These are phyloP conservation scores for Akanthomyces uredinophilus DNA, from an alignment of 2,329 filamentous ascomycete species.

Conservation along the genomic window DNA sequence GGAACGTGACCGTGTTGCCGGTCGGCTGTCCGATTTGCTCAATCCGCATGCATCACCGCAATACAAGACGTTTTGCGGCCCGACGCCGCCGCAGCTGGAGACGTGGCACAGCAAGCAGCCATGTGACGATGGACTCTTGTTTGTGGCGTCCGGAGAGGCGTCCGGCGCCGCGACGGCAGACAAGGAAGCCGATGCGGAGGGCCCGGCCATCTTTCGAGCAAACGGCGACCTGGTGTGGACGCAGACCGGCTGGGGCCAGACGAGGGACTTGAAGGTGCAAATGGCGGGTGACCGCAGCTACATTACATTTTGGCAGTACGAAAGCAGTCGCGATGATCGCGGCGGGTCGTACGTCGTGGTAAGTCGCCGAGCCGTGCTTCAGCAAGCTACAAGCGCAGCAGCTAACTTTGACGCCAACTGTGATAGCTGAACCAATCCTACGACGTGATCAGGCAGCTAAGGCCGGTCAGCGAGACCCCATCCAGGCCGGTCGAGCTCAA, in stretches of 20 bases:
- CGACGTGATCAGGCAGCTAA: conserved; percentile 23
- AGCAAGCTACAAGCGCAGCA: not conserved
- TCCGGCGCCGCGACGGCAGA: not conserved
- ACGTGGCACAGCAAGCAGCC: conserved; percentile 23
- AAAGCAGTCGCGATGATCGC: conserved; percentile 42
- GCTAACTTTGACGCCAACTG: not conserved
- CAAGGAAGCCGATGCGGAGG: conserved; percentile 24
- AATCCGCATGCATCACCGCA: not conserved
- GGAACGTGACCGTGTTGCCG: not conserved
- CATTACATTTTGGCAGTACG: conserved; percentile 31
- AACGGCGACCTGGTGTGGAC: conserved; percentile 43
- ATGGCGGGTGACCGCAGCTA: conserved; percentile 15
- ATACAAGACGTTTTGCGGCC: conserved; percentile 8
- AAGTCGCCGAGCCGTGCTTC: conserved; percentile 9
- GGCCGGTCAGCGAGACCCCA: conserved; percentile 20
- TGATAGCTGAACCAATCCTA: conserved; percentile 28
- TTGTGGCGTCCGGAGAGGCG: conserved; percentile 34
- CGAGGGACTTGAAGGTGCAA: conserved; percentile 25
- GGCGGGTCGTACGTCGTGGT: conserved; percentile 43
- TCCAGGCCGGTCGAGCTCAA: conserved; percentile 35
- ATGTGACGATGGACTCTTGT: conserved; percentile 34
- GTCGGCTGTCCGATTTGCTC: not conserved
- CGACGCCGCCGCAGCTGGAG: conserved; percentile 28
- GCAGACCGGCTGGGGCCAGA: conserved; percentile 25
- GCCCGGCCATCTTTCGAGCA: conserved; percentile 40